A percentile compares a stretch with the other conserved stretches of the same genome.
phyloP scores from a whole-genome alignment of 768 basidiomycete genomes.

The Lentinula sp. region DNA sequence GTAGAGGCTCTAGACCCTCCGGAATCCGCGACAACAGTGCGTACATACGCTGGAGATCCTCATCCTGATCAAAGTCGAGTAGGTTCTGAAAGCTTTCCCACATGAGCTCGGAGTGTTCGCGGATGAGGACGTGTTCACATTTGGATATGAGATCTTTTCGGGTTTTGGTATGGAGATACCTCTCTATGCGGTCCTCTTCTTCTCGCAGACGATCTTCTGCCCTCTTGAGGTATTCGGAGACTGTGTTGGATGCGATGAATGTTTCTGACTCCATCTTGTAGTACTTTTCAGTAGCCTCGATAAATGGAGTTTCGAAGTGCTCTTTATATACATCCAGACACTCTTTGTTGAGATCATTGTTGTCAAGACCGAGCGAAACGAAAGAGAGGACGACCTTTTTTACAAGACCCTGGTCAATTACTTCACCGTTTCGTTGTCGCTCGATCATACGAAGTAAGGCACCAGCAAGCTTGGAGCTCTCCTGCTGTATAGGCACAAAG shows the following conservation, averaged over 20 bases:
- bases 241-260: constrained; percentile 83
- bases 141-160: constrained; percentile 73
- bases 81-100: constrained; percentile 90
- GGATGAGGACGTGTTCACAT: constrained; percentile 91
- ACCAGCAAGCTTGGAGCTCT: constrained; percentile 74
- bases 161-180: constrained; percentile 89
- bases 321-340: constrained; percentile 92
- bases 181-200: constrained; percentile 92
- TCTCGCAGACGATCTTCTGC: constrained; percentile 90
- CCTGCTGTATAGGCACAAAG: constrained; percentile 80
- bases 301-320: constrained; percentile 86
- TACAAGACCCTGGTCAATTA: constrained; percentile 86
- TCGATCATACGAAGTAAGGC: constrained; percentile 90
- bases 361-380: constrained; percentile 91
- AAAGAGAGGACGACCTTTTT: constrained; percentile 95
- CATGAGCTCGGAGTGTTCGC: constrained; percentile 78
- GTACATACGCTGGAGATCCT: constrained; percentile 95
- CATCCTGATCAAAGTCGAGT: constrained; percentile 90
- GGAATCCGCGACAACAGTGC: constrained; percentile 82
- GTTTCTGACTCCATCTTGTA: constrained; percentile 89
- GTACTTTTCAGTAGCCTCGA: constrained; percentile 82
- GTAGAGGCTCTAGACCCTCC: constrained; percentile 84
- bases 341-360: constrained; percentile 84
- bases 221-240: constrained; percentile 93
- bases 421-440: constrained; percentile 89